These are phyloP conservation scores for Elsinoe arachidis DNA, from an alignment of 2,329 filamentous ascomycete species.

Conservation along the genomic window DNA sequence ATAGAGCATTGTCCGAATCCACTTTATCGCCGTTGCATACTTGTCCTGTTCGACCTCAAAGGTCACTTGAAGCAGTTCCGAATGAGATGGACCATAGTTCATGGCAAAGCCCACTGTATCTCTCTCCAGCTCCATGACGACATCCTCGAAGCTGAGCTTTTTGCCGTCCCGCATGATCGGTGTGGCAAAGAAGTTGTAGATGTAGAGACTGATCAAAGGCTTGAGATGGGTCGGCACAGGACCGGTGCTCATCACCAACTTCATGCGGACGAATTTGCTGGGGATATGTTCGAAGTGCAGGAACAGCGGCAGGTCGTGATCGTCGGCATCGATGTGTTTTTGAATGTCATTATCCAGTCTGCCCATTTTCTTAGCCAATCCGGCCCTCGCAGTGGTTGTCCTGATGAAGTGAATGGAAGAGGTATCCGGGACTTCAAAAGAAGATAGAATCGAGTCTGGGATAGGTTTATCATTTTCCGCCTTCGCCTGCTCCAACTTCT, in stretches of 20 bases:
- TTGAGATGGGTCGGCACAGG: conserved; percentile 72
- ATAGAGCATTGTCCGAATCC: conserved; percentile 80
- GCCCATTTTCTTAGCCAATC: conserved; percentile 65
- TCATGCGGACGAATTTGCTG: conserved; percentile 84
- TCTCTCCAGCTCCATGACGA: conserved; percentile 81
- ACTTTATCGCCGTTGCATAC: conserved; percentile 71
- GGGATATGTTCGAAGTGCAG: conserved; percentile 95
- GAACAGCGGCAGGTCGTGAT: conserved; percentile 63
- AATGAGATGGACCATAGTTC: conserved; percentile 61
- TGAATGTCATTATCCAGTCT: conserved; percentile 61
- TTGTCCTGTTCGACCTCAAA: conserved; percentile 85
- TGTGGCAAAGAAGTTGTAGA: conserved; percentile 89
- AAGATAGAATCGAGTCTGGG: conserved; percentile 68
- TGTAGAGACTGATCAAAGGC: conserved; percentile 75
- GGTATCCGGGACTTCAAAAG: conserved; percentile 72
- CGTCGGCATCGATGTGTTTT: conserved; percentile 62
- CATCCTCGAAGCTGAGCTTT: conserved; percentile 77
- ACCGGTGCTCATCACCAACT: conserved; percentile 69
- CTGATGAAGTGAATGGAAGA: conserved; percentile 94
- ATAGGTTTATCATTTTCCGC: conserved; percentile 82
- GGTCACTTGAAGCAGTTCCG: conserved; percentile 70
- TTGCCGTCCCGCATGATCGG: conserved; percentile 71
- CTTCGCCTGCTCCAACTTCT: conserved; percentile 75
- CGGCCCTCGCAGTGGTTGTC: conserved; percentile 74
- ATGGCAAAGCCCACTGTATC: conserved; percentile 82